Evolutionary conservation across 1,284 basidiomycete genomes (phyloP), one percentile per base, ranked within the genome.

Genomic region (Apiotrichum sp.): DNA sequence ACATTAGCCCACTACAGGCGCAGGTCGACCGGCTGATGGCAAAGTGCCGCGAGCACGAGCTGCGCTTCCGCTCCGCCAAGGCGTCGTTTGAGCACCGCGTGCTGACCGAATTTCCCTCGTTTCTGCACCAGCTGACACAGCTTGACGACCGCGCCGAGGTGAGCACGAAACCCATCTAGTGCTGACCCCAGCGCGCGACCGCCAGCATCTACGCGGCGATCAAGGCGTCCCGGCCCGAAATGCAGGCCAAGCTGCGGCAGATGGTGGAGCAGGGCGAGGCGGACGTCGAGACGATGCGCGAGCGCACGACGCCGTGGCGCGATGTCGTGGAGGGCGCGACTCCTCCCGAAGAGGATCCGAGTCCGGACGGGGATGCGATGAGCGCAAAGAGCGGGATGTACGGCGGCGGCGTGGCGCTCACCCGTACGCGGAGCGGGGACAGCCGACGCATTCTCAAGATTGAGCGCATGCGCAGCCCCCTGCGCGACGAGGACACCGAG

Each of bases 11-110:
- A 7, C 57, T 73, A 13, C 63, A 70, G 42, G 56, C 55, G 9
- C 68, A 73, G 61, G 67, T 74, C 13, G 65, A 69, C 14, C 53
- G 66, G 14, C 52, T 74, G 43, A 60, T 59, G 9, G 62, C 62
- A 2, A 51, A 53, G 13, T 73, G 71, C 51, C 62, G 69, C 22
- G 66, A 71, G 52, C 71, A 73, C 45, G 69, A 72, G 57, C 55
- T 66, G 22, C 64, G 65, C 53, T 72, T 72, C 34, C 56, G 70
- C 13, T 64, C 67, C 3, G 61, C 63, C 14, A 65, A 66, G 72
- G 59, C 65, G 5, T 66, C 68, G 22, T 67, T 74, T 36, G 71
- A 72, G 48, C 71, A 73, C 48, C 65, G 69, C 29, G 58, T 74
- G 7, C 65, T 72, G 45, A 55, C 62, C 9, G 71, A 73, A 47